Evolutionary conservation across 2,329 filamentous ascomycete genomes (phyloP).

Genomic region (Myriosclerotinia duriaeana): DNA sequence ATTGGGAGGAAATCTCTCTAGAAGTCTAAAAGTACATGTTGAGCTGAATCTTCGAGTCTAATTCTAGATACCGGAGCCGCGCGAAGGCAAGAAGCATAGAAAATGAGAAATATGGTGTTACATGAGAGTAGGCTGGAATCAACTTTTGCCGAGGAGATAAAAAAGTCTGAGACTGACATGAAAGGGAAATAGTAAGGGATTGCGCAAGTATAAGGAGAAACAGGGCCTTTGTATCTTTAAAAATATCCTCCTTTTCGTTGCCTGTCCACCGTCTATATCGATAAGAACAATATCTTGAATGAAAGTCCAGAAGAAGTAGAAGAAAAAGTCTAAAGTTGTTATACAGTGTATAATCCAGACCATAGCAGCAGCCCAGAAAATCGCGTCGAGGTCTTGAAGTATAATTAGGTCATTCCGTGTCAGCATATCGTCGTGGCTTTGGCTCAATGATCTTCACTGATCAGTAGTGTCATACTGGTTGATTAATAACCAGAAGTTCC

Average conservation of each 20-base stretch:
- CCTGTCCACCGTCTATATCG: constrained; percentile 6
- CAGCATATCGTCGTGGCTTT: constrained; percentile 1
- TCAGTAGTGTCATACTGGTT: background rate
- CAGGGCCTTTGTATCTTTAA: constrained; percentile 12
- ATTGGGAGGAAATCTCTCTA: constrained; percentile 13
- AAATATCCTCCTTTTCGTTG: constrained; percentile 12
- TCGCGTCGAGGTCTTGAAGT: constrained; percentile 1
- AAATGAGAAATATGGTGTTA: constrained; percentile 7
- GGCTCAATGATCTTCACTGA: background rate
- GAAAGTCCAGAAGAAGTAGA: background rate
- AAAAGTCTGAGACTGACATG: background rate
- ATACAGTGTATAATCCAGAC: background rate
- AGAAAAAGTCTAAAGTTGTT: background rate
- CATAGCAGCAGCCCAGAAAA: constrained; percentile 1
- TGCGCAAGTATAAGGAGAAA: background rate
- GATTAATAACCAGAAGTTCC: constrained; percentile 27
- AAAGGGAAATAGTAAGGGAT: background rate
- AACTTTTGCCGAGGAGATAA: background rate
- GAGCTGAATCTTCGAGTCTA: constrained; percentile 8
- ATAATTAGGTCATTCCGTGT: constrained; percentile 11
- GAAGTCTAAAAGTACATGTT: constrained; percentile 16
- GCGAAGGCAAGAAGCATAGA: constrained; percentile 16
- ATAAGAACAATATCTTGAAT: constrained; percentile 5
- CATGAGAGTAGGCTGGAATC: constrained; percentile 18
- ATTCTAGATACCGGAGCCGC: background rate